Conservation (phyloP, 129 eudicot genomes). For the Chrysanthemum seticuspe region DNA sequence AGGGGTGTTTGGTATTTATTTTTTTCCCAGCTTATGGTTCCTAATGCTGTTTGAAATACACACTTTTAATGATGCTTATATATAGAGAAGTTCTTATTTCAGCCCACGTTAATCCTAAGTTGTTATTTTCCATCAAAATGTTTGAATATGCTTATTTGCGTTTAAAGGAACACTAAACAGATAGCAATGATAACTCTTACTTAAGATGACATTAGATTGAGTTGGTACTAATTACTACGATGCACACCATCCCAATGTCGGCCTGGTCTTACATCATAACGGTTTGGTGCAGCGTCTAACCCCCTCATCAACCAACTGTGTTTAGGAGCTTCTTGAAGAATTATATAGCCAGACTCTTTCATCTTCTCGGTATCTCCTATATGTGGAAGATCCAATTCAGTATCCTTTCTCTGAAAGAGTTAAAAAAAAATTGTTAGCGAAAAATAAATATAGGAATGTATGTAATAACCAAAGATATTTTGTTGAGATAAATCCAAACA, state of each 20-base stretch:
- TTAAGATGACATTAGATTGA: too few species aligned
- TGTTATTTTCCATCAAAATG: too few species aligned
- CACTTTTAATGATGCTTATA: too few species aligned
- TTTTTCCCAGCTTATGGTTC: too few species aligned
- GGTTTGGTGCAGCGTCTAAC: conserved; percentile 72
- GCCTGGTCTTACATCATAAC: conserved; percentile 86
- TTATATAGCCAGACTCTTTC: conserved; percentile 87
- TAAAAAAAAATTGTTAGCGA: not conserved
- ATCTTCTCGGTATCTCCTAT: conserved; percentile 80
- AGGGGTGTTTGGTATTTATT: too few species aligned
- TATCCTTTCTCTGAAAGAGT: conserved; percentile 56
- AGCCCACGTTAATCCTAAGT: too few species aligned
- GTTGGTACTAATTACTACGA: conserved; percentile 81
- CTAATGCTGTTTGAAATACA: too few species aligned
- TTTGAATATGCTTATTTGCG: too few species aligned
- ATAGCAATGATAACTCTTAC: too few species aligned
- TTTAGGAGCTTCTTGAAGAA: conserved; percentile 80
- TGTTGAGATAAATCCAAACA: not conserved
- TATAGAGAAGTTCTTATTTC: too few species aligned
- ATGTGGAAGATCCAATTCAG: conserved; percentile 54
- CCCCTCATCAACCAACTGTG: conserved; percentile 92
- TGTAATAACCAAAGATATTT: conserved; percentile 3
- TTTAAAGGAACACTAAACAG: too few species aligned
- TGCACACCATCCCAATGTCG: conserved; percentile 99
- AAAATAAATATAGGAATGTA: not conserved